Evolutionary conservation across 345 rosid genomes (phyloP).

Genomic region (Stellera chamaejasme): DNA sequence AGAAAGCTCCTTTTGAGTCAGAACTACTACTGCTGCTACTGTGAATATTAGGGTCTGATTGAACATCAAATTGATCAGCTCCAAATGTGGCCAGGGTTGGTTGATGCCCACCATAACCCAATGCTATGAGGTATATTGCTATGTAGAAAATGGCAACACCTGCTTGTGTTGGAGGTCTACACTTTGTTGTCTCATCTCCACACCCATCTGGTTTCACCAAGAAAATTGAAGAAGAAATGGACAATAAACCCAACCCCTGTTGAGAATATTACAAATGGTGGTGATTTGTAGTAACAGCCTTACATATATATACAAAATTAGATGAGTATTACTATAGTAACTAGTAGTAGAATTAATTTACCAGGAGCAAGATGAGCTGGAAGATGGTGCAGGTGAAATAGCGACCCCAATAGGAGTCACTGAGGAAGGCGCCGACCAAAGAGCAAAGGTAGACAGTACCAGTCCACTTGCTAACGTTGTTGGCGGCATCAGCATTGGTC

Average conservation of each 20-base stretch:
- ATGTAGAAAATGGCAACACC: constrained; percentile 44
- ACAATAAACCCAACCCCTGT: constrained; percentile 48
- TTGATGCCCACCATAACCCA: constrained; percentile 82
- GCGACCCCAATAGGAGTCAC: constrained; percentile 92
- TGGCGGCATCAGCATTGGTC: constrained; percentile 70
- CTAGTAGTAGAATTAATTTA: constrained; percentile 7
- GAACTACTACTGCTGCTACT: not conserved
- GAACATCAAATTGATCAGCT: constrained; percentile 55
- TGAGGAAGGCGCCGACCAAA: constrained; percentile 78
- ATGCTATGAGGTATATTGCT: constrained; percentile 57
- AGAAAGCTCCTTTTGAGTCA: constrained; percentile 39
- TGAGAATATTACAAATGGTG: no score
- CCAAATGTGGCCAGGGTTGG: constrained; percentile 82
- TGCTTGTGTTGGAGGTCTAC: constrained; percentile 30
- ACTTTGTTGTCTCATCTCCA: constrained; percentile 36
- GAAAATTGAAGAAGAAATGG: constrained; percentile 47
- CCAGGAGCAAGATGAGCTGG: constrained; percentile 36
- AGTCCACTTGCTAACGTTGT: constrained; percentile 78
- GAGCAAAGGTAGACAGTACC: constrained; percentile 87
- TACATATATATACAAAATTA: no score
- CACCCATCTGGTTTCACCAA: constrained; percentile 56
- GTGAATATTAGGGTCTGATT: constrained; percentile 21
- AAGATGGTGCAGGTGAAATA: constrained; percentile 55
- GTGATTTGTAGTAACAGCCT: no score
- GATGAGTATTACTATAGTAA: no score